These are phyloP conservation scores for Marasmius sp. DNA, from an alignment of 1,284 basidiomycete species.

Conservation along the genomic window DNA sequence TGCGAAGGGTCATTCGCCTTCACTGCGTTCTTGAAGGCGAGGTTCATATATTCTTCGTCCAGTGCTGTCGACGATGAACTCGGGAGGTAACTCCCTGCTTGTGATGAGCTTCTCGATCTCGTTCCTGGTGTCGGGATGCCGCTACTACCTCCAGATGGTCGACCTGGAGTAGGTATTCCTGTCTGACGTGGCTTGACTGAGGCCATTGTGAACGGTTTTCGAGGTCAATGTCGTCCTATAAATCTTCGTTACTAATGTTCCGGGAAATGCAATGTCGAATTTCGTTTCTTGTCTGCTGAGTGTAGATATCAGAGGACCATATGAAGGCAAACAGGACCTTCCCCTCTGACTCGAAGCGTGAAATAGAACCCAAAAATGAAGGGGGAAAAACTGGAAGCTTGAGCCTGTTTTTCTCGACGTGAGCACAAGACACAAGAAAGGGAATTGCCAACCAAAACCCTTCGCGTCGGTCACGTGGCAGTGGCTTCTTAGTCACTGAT, in stretches of 20 bases:
- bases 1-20: conserved; percentile 76
- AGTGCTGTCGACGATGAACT: conserved; percentile 24
- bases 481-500: not conserved
- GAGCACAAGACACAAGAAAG: not conserved
- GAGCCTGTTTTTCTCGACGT: not conserved
- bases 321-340: not conserved
- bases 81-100: conserved; percentile 26
- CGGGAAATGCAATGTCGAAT: not conserved
- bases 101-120: conserved; percentile 55
- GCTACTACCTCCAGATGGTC: conserved; percentile 21
- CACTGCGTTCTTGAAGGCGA: conserved; percentile 74
- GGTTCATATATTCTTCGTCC: conserved; percentile 57
- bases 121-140: conserved; percentile 72
- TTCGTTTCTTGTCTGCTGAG: not conserved
- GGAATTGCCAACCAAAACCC: not conserved
- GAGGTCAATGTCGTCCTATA: not conserved
- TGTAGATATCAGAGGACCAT: not conserved
- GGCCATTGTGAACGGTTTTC: conserved; percentile 39
- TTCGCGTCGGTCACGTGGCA: not conserved
- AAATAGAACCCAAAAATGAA: not conserved
- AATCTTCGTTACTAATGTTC: not conserved
- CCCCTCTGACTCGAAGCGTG: not conserved
- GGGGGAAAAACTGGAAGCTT: not conserved
- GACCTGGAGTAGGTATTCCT: conserved; percentile 60
- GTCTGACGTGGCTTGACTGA: conserved; percentile 46